A percentile compares a stretch with the other conserved stretches of the same genome.
These are phyloP conservation scores for Nemania sp. DNA, from an alignment of 2,329 filamentous ascomycete genomes.

Conservation along the genomic window DNA sequence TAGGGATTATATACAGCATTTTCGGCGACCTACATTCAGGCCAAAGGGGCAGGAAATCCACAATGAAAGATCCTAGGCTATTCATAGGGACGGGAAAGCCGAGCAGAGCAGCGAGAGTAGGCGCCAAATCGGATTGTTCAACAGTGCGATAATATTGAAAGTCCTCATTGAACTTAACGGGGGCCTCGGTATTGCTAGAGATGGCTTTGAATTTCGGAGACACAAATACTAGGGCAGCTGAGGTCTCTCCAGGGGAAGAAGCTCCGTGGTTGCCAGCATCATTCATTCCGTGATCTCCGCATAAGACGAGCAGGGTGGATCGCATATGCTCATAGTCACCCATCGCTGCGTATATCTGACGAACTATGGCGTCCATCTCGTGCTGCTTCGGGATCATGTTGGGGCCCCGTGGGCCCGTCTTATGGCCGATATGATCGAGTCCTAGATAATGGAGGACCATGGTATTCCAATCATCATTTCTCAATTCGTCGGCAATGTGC, in stretches of 20 bases:
- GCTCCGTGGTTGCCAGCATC: slow-evolving; percentile 97
- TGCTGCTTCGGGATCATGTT: slow-evolving; percentile 92
- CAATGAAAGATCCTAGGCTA: slow-evolving; percentile 84
- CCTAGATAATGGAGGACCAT: slow-evolving; percentile 96
- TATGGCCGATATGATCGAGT: slow-evolving; percentile 96
- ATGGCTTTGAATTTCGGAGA: slow-evolving; percentile 77
- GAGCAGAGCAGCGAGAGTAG: slow-evolving; percentile 83
- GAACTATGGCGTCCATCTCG: slow-evolving; percentile 89
- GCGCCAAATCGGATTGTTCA: slow-evolving; percentile 94
- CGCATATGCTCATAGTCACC: slow-evolving; percentile 70
- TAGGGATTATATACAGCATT: background rate
- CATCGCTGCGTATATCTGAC: slow-evolving; percentile 76
- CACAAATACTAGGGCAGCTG: slow-evolving; percentile 87
- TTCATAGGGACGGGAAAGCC: slow-evolving; percentile 89
- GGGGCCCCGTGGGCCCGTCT: slow-evolving; percentile 83
- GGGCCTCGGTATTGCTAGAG: slow-evolving; percentile 50
- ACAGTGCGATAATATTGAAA: slow-evolving; percentile 84
- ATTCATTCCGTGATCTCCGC: slow-evolving; percentile 99
- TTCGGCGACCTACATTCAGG: slow-evolving; percentile 53
- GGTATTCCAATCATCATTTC: slow-evolving; percentile 81
- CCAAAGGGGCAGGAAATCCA: slow-evolving; percentile 81
- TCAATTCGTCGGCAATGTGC: slow-evolving; percentile 78
- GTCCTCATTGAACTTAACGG: slow-evolving; percentile 65
- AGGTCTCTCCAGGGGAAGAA: slow-evolving; percentile 91
- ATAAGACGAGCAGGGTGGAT: slow-evolving; percentile 81